Evolutionary conservation across 2,329 filamentous ascomycete species (phyloP), one percentile per base, ranked within the genome.

Genomic region (Penicillium decumbens): DNA sequence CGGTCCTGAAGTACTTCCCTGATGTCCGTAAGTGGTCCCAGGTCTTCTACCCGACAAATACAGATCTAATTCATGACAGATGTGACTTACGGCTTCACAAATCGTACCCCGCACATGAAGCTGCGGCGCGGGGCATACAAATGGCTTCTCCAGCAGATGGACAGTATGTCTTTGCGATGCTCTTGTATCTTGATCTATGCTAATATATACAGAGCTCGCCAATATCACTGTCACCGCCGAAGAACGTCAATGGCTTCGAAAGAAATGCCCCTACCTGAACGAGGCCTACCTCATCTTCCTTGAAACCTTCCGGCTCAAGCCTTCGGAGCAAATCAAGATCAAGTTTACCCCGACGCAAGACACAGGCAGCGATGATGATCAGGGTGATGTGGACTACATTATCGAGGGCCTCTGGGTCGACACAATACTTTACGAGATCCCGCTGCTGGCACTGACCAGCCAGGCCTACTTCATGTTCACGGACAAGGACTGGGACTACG

Each of bases 401-500:
- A 85, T 95, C 55, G 83, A 84, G 60, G 93, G 93, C 8, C 77
- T 84, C 47, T 98, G 93, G 93, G 81, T 89, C 7, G 90, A 96
- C 59, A 97, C 93, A 0, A 98, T 98, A 50, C 81, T 98, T 23
- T 98, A 98, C 73, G 93, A 98, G 73, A 96, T 98, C 50, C 93
- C 93, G 0, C 79, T 98, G 20, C 79, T 98, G 18, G 90, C 95
- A 2, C 72, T 98, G 56, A 89, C 92, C 1, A 96, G 90, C 41
- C 92, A 98, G 70, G 89, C 93, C 43, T 98, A 96, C 74, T 98
- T 98, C 79, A 90, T 88, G 65, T 97, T 95, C 72, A 89, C 90
- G 76, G 90, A 98, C 66, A 88, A 74, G 45, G 91, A 96, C 67
- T 98, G 93, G 93, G 85, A 81, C 61, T 87, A 97, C 63, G 81